Evolutionary conservation across 2,329 filamentous ascomycete species (phyloP), one percentile per base, ranked within the genome.

Genomic region (Cadophora sp.): DNA sequence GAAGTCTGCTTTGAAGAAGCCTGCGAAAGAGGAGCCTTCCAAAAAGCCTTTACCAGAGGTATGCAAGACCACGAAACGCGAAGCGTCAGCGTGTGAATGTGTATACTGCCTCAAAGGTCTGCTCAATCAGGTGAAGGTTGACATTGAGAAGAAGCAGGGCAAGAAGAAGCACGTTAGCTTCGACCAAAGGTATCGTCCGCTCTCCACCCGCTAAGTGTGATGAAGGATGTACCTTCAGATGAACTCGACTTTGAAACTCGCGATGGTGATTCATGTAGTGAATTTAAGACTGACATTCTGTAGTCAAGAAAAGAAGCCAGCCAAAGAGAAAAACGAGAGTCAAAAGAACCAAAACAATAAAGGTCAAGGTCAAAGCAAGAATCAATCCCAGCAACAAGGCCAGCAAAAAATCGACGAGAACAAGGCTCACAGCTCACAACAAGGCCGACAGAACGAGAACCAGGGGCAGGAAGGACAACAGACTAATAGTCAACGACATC

Each of bases 1-100:
- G 50, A 64, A 64, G 62, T 64, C 62, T 58, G 62, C 62, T n/a
- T 24, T 64, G 26, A 64, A 64, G 26, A 64, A 64, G 50, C 12
- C 50, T 26, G 3, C 48, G 48, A 55, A 27, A 14, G 31, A 63
- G 31, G 46, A 40, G 48, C 31, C 9, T 24, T 22, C 29, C 6
- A 63, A 63, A 11, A 63, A 34, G 29, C 26, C 29, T 11, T n/a
- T 53, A 37, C n/a, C 61, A 40, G 62, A 58, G 51, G 34, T 64
- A 34, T 29, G 34, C 50, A 56, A 64, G 50, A 43, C 62, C 29
- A 58, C 34, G 16, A 29, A 16, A 29, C 50, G 31, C 26, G 31
- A n/a, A 56, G 16, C 50, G 51, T 29, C 19, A 22, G 51, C 43
- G 34, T 64, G 62, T 53, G 62, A 58, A 56, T 64, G 62, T 34